Base-by-base conservation (phyloP, 805 yeast species). In the Teunomyces aglyptinius region DNA sequence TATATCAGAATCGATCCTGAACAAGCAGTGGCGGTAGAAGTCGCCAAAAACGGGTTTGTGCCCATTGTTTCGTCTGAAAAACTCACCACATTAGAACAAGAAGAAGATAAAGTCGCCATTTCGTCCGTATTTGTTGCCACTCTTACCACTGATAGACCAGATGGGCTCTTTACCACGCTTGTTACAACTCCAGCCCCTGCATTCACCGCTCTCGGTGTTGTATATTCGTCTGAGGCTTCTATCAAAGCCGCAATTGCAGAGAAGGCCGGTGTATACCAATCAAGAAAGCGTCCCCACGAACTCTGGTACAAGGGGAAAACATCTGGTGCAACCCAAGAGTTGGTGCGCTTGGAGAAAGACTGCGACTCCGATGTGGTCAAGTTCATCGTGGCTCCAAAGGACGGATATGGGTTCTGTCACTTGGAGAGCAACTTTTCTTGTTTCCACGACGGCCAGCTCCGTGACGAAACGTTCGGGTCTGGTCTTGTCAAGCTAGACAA, bases 261-360 rank as follows among this genome's bases (percentile, higher is more conserved):
- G 18, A 78, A 81, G 42, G 82, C 88, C 7, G 99, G 99, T 48
- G 96, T 94, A 2, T 94, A 94, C 68, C 97, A 86, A 66, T 89
- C 97, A 6, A 84, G 99, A 58, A 83, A 86, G 59, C 68, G 77
- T 44, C 59, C 60, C 16, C 83, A 89, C 50, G 98, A 96, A 38
- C 76, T 94, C 49, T 94, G 99, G 99, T 86, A 84, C 65, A 94
- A 94, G 66, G 99, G 99, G 26, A 85, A 86, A 46, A 88, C 97
- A 1, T 86, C 96, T n/a, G 99, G 99, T 16, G 96, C 96, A 44
- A 88, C 95, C 1, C 99, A 94, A 70, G 75, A 76, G 54, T 75
- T 94, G 41, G 54, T 86, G 19, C 68, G 75, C 38, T 64, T 94
- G 47, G 85, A 82, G 45, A 67, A 81, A 50, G 99, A 94, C 69